phyloP scores from a whole-genome alignment of 148 eudicot species.

The Camellia granthamiana region DNA sequence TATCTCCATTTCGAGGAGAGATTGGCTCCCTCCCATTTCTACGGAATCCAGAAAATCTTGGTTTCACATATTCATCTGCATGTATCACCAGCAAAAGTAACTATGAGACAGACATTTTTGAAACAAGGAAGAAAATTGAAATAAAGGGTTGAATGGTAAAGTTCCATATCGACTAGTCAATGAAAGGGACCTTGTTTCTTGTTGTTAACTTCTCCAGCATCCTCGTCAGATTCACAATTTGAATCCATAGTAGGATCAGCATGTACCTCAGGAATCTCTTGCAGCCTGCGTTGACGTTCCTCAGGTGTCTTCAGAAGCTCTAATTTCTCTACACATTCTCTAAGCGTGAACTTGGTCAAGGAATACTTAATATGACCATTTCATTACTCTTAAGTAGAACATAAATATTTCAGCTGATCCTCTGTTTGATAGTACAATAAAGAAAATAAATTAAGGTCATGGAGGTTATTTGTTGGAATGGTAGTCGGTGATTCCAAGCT shows the following conservation, averaged over 20 bases:
- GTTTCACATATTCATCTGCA: constrained; percentile 50
- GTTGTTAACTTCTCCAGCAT: constrained; percentile 43
- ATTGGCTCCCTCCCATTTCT: constrained; percentile 32
- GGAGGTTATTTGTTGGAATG: background rate
- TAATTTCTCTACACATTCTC: constrained; percentile 75
- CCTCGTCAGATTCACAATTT: constrained; percentile 79
- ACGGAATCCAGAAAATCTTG: constrained; percentile 34
- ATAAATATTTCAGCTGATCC: background rate
- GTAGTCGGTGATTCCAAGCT: background rate
- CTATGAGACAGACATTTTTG: background rate
- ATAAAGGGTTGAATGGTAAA: constrained; percentile 10
- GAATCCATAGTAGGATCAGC: constrained; percentile 93
- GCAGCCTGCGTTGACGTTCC: constrained; percentile 69
- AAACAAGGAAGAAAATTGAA: constrained; percentile 5
- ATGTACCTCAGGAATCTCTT: constrained; percentile 70
- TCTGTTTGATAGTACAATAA: background rate
- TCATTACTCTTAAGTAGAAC: background rate
- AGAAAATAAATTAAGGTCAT: background rate
- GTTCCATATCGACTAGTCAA: constrained; percentile 1
- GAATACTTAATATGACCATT: constrained; percentile 16
- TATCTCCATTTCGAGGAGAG: constrained; percentile 36
- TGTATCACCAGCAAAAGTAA: constrained; percentile 19
- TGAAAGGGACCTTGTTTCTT: constrained; percentile 59
- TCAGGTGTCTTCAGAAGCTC: constrained; percentile 82
- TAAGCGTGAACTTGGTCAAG: constrained; percentile 87